Evolutionary conservation across 1,284 basidiomycete genomes (phyloP), one percentile per base, ranked within the genome.

Genomic region (Sporisorium scitamineum): DNA sequence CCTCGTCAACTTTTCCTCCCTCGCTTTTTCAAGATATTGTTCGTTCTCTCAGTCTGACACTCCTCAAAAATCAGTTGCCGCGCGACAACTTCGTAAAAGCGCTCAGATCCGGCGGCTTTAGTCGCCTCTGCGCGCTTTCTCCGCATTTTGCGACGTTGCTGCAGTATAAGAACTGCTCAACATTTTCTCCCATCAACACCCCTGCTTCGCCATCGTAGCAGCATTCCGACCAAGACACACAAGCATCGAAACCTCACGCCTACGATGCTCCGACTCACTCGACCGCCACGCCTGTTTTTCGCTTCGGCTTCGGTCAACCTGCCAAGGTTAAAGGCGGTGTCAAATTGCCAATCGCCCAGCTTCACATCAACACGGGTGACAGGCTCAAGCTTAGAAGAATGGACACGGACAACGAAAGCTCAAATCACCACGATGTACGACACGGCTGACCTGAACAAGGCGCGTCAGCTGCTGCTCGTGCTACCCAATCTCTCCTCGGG

Each of bases 391-490:
- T 20, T 74, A 14, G 57, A 75, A 6, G 54, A 63, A 18, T 75
- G 72, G 72, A 61, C 56, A 7, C 54, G 53, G 1, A 44, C 44
- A 3, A 45, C 70, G 6, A 55, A 70, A 11, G 6, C 63, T 1
- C 61, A 61, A n/a, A 45, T 29, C 1, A 63, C 9, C 7, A 67
- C 53, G n/a, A 59, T 70, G 72, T 57, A 63, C 27, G 72, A 75
- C 41, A 61, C 60, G 3, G 63, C 72, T 0, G 72, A 75, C 27
- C 60, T 75, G 32, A 75, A 75, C 63, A 70, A 70, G n/a, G 63
- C 67, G 6, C 60, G 72, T 10, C 72, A 75, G 37, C 54, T 75
- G 2, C 45, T 69, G 20, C 72, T 75, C 8, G 63, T 70, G 4
- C 48, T 75, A 5, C 72, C 72, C 27, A 55, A 70, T 11, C 52